Evolutionary conservation across 495 filamentous ascomycete genomes (phyloP).

Genomic region (Parmelia sp.): DNA sequence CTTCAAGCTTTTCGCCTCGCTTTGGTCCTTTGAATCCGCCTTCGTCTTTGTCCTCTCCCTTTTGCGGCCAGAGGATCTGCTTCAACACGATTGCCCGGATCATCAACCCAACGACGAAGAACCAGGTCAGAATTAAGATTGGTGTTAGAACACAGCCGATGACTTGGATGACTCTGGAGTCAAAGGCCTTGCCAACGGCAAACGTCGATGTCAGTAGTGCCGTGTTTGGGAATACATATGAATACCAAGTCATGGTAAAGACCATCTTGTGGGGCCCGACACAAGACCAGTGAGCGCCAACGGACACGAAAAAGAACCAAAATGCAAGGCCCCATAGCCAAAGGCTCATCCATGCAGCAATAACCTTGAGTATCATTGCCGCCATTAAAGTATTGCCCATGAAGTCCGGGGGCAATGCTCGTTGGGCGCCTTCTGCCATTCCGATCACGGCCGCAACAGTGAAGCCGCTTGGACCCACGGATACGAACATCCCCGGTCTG

Average conservation of each 20-base stretch:
- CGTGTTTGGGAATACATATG: slow-evolving; percentile 83
- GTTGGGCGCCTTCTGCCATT: slow-evolving; percentile 46
- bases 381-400: slow-evolving; percentile 54
- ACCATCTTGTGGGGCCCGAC: slow-evolving; percentile 54
- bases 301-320: slow-evolving; percentile 80
- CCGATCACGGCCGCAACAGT: slow-evolving; percentile 63
- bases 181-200: slow-evolving; percentile 60
- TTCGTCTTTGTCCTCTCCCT: slow-evolving; percentile 58
- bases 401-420: slow-evolving; percentile 47
- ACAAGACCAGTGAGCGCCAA: slow-evolving; percentile 70
- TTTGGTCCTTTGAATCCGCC: slow-evolving; percentile 44
- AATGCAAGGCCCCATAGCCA: slow-evolving; percentile 83
- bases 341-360: slow-evolving; percentile 55
- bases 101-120: slow-evolving; percentile 66
- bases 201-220: slow-evolving; percentile 68
- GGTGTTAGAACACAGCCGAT: slow-evolving; percentile 60
- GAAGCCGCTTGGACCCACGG: slow-evolving; percentile 57
- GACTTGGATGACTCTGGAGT: slow-evolving; percentile 54
- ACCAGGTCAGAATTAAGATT: slow-evolving; percentile 60
- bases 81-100: slow-evolving; percentile 55
- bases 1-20: slow-evolving; percentile 2
- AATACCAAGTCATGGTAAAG: slow-evolving; percentile 86
- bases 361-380: slow-evolving; percentile 49
- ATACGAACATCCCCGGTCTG: slow-evolving; percentile 80
- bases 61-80: slow-evolving; percentile 67